These are phyloP conservation scores for Apiospora kogelbergensis DNA, from an alignment of 2,329 filamentous ascomycete genomes.

Conservation along the genomic window DNA sequence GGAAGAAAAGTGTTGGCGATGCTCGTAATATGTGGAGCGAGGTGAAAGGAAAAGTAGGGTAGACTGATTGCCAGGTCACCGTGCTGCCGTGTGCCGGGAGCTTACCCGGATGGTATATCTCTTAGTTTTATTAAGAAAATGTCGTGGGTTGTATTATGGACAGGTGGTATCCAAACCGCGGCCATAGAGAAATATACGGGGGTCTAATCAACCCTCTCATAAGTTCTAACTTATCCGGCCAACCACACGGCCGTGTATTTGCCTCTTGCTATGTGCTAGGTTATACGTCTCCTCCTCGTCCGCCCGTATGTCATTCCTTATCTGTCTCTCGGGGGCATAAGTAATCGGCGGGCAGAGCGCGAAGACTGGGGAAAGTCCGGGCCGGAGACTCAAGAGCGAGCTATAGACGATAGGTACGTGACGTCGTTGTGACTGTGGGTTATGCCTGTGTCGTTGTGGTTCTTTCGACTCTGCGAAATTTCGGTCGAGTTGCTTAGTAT, in stretches of 20 bases:
- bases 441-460: no score
- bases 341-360: no score
- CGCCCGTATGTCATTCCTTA: no score
- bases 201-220: background rate
- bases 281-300: background rate
- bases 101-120: conserved; percentile 22
- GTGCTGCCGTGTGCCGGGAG: background rate
- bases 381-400: no score
- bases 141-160: conserved; percentile 9
- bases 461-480: no score
- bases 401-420: no score
- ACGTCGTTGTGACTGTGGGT: no score
- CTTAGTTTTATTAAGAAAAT: conserved; percentile 27
- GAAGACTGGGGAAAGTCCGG: no score
- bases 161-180: conserved; percentile 23
- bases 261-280: background rate
- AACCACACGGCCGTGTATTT: background rate
- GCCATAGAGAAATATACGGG: conserved; percentile 19
- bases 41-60: conserved; percentile 2
- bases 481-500: no score
- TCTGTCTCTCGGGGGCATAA: no score
- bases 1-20: background rate
- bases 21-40: background rate
- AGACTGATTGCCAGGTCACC: conserved; percentile 6
- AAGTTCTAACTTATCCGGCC: background rate